These are phyloP conservation scores for Uncinocarpus reesii DNA, from an alignment of 2,329 filamentous ascomycete genomes.

Conservation along the genomic window DNA sequence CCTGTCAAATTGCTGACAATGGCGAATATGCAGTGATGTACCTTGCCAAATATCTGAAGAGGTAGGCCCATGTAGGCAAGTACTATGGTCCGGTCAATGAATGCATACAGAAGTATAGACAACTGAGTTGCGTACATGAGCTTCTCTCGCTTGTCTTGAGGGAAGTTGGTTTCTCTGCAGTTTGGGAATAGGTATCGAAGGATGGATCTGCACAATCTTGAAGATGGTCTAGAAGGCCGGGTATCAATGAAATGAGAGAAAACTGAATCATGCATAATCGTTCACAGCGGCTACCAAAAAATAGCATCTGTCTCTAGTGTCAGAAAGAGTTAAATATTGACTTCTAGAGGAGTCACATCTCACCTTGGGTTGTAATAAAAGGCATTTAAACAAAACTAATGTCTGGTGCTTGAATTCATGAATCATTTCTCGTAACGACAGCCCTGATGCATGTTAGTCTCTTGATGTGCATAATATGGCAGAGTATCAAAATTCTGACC, in stretches of 20 bases:
- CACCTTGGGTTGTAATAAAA: conserved; percentile 89
- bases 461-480: not conserved
- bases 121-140: conserved; percentile 46
- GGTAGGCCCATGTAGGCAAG: conserved; percentile 91
- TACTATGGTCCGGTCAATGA: conserved; percentile 40
- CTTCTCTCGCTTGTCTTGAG: conserved; percentile 82
- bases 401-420: conserved; percentile 94
- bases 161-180: conserved; percentile 65
- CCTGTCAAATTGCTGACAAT: not conserved
- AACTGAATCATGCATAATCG: conserved; percentile 97
- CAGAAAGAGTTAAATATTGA: not conserved
- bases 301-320: conserved; percentile 65
- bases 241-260: conserved; percentile 87
- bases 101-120: not conserved
- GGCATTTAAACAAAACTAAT: conserved; percentile 84
- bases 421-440: conserved; percentile 78
- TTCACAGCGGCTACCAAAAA: conserved; percentile 95
- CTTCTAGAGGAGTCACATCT: not conserved
- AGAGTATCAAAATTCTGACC: conserved; percentile 45
- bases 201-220: conserved; percentile 94
- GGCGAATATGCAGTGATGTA: conserved; percentile 25
- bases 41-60: conserved; percentile 88
- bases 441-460: conserved; percentile 32
- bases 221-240: conserved; percentile 79
- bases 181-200: conserved; percentile 70